phyloP scores from a whole-genome alignment of 306 rosid genomes.

The Erythrophleum fordii region DNA sequence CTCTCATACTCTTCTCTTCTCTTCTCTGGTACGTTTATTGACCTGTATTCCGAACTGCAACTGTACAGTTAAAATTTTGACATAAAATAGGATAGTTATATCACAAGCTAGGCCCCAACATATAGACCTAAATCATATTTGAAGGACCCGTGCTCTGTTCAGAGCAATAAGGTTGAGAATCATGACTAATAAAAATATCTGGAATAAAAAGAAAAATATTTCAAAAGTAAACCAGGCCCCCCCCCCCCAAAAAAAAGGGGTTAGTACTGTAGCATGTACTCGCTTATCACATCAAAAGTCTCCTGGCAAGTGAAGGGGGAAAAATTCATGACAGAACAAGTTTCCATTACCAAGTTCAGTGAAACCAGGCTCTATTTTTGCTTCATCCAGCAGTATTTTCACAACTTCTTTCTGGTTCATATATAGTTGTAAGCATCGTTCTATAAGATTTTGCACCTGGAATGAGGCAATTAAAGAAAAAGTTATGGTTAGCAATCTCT shows the following conservation, averaged over 20 bases:
- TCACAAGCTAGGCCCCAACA: neutral
- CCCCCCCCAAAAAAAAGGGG: neutral
- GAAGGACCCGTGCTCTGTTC: neutral
- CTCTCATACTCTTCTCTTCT: neutral
- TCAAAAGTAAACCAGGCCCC: neutral
- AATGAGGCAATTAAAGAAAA: constrained; percentile 29
- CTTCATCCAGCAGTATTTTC: constrained; percentile 68
- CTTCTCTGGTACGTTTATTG: neutral
- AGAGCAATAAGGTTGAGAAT: neutral
- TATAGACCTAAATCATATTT: neutral
- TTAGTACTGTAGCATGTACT: neutral
- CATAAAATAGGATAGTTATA: neutral
- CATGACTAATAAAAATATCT: neutral
- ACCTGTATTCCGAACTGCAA: constrained; percentile 1
- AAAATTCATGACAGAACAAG: neutral
- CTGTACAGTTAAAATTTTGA: neutral
- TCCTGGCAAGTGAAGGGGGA: neutral
- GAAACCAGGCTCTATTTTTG: constrained; percentile 93
- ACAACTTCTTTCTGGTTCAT: constrained; percentile 89
- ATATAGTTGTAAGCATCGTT: constrained; percentile 88
- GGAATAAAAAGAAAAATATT: neutral
- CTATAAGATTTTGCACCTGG: constrained; percentile 92
- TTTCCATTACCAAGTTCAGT: constrained; percentile 75
- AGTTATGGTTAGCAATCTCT: neutral
- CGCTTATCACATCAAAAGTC: constrained; percentile 2